Evolutionary conservation across 2,329 filamentous ascomycete species (phyloP).

Genomic region (Cercospora canescens): DNA sequence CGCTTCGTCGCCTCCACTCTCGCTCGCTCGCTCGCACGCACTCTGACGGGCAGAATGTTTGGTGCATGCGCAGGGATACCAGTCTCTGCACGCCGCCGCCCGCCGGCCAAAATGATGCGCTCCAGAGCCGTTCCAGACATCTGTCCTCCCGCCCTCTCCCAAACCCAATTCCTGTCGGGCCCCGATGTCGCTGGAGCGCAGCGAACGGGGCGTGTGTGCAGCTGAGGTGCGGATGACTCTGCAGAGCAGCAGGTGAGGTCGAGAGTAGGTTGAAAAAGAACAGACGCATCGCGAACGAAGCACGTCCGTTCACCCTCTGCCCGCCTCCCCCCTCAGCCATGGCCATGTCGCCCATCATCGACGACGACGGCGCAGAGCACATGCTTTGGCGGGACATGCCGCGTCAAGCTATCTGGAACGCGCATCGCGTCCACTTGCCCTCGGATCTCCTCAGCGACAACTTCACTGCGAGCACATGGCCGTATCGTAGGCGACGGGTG

Average conservation of each 20-base stretch:
- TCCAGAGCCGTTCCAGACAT: not conserved
- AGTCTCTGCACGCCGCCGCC: slow-evolving; percentile 1
- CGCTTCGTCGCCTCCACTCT: not conserved
- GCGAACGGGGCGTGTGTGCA: not conserved
- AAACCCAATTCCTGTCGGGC: not conserved
- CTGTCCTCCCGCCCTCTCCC: not conserved
- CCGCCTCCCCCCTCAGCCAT: not conserved
- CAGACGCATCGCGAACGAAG: not conserved
- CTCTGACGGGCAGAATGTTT: not conserved
- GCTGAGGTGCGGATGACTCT: not conserved
- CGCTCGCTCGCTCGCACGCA: not conserved
- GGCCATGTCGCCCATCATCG: not conserved
- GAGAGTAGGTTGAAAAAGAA: not conserved
- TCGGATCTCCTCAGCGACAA: not conserved
- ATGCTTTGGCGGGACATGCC: not conserved
- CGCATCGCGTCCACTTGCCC: not conserved
- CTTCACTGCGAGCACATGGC: not conserved
- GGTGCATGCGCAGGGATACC: not conserved
- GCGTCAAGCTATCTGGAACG: not conserved
- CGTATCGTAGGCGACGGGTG: not conserved
- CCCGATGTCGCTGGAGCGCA: not conserved
- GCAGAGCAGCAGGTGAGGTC: not conserved
- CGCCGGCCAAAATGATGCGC: not conserved
- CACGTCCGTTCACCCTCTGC: not conserved
- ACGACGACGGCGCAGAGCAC: not conserved